Evolutionary conservation across 345 rosid species (phyloP), one percentile per base, ranked within the genome.

Genomic region (Iberis pinnata): DNA sequence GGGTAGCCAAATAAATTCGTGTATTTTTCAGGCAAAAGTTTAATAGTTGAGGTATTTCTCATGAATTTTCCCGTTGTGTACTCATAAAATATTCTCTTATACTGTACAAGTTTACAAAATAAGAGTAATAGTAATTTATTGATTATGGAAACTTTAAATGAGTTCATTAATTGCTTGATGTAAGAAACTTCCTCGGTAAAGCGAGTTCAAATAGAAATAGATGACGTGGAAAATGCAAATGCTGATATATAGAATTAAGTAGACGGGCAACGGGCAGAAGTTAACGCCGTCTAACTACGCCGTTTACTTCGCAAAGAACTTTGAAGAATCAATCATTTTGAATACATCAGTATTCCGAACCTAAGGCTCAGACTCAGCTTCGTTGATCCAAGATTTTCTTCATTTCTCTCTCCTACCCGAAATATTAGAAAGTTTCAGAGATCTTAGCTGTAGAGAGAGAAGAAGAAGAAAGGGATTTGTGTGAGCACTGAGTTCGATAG

Each of bases 201-300:
- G n/a, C n/a, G n/a, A n/a, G n/a, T n/a, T n/a, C n/a, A n/a, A n/a
- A n/a, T n/a, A n/a, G n/a, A n/a, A n/a, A 60, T 49, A 7, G 19
- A 42, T 51, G 67, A 61, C 43, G 44, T 61, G 58, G 44, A 32
- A 6, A 32, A 43, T n/a, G n/a, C n/a, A n/a, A n/a, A n/a, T n/a
- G n/a, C n/a, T n/a, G n/a, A n/a, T n/a, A 3, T 13, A 43, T 6
- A 8, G 2, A 38, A 40, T 29, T 5, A 51, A 43, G 1, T 1
- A 26, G 41, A 12, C 51, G 76, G 83, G 75, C 81, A 82, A 22
- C 82, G 82, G 80, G 79, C 70, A 75, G 73, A 58, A 26, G 13
- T 36, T 54, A 49, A 81, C 75, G 75, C 66, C 77, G 78, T 73
- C 54, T 25, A 9, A 8, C 46, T 45, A 15, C 60, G 74, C 73